Base-by-base conservation (phyloP, 805 yeast genomes). In the Kazachstania bromeliacearum region DNA sequence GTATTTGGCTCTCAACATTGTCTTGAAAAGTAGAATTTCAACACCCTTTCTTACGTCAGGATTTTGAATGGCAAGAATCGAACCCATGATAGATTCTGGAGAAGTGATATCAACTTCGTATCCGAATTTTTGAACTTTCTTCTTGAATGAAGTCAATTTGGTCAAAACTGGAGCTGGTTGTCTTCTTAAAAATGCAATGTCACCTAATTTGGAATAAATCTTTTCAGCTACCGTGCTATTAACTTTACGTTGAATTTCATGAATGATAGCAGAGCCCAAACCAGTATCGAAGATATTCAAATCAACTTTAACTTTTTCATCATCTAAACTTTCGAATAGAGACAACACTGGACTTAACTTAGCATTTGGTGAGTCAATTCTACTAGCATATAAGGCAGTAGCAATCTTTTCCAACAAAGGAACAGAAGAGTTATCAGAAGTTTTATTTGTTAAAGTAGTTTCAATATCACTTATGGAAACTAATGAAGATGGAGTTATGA, bases 191-290 rank as follows among this genome's bases (percentile, higher is more conserved):
- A 92, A 73, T 0, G 97, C 84, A 35, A 67, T 60, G 45, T 81
- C 87, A 1, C 96, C 96, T 27, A 89, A 65, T 4, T 70, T 73
- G 2, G 89, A 75, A 50, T 80, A 80, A 12, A 81, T 63, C 48
- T 72, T 76, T 44, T 85, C 83, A 1, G 97, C 98, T 37, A 92
- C 77, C 1, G 94, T 84, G 29, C 76, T 67, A 60, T 92, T 89
- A 4, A 80, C 94, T 55, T 78, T 83, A 48, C 80, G 77, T 49
- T 77, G 72, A 22, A 92, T 68, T 60, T 92, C 97, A 31, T 79
- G 72, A 19, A 85, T 63, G 28, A 85, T 64, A 31, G 73, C 68
- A 28, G 70, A 67, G 0, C 83, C 74, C 10, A 66, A 57, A 33
- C 71, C 68, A 26, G 72, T 68, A 40, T 80, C 77, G 57, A 80